phyloP scores from a whole-genome alignment of 2,329 filamentous ascomycete species.

The Lachnellula suecica region DNA sequence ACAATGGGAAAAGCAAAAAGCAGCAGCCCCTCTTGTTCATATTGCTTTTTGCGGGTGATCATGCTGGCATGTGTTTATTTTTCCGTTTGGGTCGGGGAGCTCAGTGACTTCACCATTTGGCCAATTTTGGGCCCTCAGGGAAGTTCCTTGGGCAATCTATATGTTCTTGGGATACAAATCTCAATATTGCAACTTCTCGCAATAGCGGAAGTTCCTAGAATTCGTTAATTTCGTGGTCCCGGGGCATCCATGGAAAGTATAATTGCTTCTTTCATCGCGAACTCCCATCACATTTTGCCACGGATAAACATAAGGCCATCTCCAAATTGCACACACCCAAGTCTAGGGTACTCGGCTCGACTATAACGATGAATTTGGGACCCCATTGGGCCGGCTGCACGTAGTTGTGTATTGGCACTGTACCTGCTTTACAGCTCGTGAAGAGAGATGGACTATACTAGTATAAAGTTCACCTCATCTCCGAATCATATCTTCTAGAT shows the following conservation, averaged over 20 bases:
- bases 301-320: too few species aligned
- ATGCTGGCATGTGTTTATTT: neutral
- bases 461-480: neutral
- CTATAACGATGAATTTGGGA: too few species aligned
- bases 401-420: neutral
- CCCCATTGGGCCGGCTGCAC: neutral
- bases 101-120: neutral
- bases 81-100: neutral
- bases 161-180: too few species aligned
- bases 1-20: conserved; percentile 5
- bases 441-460: neutral
- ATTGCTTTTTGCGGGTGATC: conserved; percentile 4
- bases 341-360: too few species aligned
- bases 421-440: neutral
- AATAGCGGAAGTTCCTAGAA: too few species aligned
- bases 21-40: neutral
- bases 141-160: too few species aligned
- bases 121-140: neutral
- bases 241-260: too few species aligned
- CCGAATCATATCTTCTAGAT: neutral
- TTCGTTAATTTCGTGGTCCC: too few species aligned
- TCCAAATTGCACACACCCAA: too few species aligned
- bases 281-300: too few species aligned
- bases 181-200: too few species aligned
- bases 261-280: too few species aligned